Conservation (phyloP, 495 filamentous ascomycete genomes). For the Neurospora sp. region DNA sequence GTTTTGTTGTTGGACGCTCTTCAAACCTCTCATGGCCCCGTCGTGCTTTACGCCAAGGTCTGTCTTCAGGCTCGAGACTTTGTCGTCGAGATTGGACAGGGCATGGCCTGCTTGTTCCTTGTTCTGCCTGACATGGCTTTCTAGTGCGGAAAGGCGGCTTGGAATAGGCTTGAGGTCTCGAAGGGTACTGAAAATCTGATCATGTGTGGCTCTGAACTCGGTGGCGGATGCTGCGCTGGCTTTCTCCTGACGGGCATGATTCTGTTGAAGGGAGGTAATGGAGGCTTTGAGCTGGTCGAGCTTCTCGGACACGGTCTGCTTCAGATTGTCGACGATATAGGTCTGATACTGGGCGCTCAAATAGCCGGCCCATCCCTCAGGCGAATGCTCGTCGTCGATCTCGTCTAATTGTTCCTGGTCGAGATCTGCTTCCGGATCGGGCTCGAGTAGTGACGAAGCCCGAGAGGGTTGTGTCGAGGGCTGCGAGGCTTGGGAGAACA, state of each 20-base stretch:
- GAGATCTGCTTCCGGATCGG: not conserved
- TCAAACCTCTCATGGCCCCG: constrained; percentile 1
- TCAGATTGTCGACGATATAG: constrained; percentile 10
- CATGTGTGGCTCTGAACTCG: constrained; percentile 10
- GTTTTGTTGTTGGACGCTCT: constrained; percentile 6
- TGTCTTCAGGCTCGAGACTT: constrained; percentile 4
- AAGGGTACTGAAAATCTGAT: constrained; percentile 5
- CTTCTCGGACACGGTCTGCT: constrained; percentile 8
- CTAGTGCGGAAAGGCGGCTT: constrained; percentile 4
- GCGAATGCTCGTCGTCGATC: not conserved
- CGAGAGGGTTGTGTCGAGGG: not conserved
- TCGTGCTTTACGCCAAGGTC: constrained; percentile 1
- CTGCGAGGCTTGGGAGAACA: not conserved
- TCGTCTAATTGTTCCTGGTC: not conserved
- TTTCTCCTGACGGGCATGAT: constrained; percentile 5
- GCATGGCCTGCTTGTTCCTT: not conserved
- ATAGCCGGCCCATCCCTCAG: constrained; percentile 13
- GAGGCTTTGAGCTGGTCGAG: constrained; percentile 3
- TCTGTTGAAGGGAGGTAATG: constrained; percentile 8
- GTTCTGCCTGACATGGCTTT: constrained; percentile 4
- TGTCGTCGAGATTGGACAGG: constrained; percentile 4
- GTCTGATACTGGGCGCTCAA: constrained; percentile 16
- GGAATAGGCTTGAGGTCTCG: constrained; percentile 1
- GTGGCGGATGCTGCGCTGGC: constrained; percentile 1
- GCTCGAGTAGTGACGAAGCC: not conserved